Conservation (phyloP, 495 filamentous ascomycete species). For the Daldinia concentrica region DNA sequence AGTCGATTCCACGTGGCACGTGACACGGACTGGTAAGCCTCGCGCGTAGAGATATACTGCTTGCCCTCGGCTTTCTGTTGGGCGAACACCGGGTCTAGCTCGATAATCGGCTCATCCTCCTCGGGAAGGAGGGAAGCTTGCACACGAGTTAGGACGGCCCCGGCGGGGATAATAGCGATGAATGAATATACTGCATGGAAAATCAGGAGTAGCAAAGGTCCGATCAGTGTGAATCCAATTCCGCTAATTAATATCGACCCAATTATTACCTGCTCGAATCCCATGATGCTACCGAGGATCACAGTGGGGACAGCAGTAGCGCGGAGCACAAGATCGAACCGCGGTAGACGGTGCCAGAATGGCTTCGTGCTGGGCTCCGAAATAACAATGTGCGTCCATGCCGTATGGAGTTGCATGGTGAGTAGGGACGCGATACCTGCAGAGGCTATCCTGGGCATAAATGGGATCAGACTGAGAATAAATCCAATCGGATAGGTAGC, state of each 20-base stretch:
- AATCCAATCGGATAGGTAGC: neutral
- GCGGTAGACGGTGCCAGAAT: slow-evolving; percentile 26
- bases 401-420: slow-evolving; percentile 5
- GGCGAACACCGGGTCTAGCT: slow-evolving; percentile 33
- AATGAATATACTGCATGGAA: neutral
- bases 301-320: slow-evolving; percentile 17
- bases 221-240: too few relatives aligned
- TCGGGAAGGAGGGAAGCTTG: slow-evolving; percentile 44
- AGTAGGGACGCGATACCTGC: slow-evolving; percentile 9
- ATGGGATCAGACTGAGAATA: slow-evolving; percentile 7
- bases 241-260: too few relatives aligned
- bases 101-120: slow-evolving; percentile 31
- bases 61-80: slow-evolving; percentile 50
- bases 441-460: slow-evolving; percentile 5
- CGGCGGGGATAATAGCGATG: slow-evolving; percentile 23
- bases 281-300: neutral
- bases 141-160: slow-evolving; percentile 30
- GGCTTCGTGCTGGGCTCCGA: slow-evolving; percentile 11
- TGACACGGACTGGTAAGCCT: slow-evolving; percentile 73
- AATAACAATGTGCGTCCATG: slow-evolving; percentile 35
- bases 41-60: slow-evolving; percentile 64
- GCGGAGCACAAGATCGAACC: slow-evolving; percentile 13
- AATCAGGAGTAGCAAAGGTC: neutral
- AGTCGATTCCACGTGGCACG: slow-evolving; percentile 64
- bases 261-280: neutral